Evolutionary conservation across 768 basidiomycete species (phyloP), one percentile per base, ranked within the genome.

Genomic region (Collybia mongolica): DNA sequence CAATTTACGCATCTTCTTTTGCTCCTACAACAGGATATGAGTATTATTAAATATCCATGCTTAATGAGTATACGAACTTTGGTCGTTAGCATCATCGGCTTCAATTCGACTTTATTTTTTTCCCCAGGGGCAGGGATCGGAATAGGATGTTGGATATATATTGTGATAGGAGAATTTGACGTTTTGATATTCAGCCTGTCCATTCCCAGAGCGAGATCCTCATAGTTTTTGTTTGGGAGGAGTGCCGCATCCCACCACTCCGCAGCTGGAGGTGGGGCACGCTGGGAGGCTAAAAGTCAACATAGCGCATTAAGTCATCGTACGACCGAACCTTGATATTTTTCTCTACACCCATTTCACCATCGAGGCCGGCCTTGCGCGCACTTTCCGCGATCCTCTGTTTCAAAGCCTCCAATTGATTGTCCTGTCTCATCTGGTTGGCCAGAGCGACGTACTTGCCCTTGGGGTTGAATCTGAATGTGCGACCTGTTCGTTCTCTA

Each of bases 201-300:
- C 42, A 86, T 58, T 23, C 84, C 85, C 20, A 78, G 65, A 2
- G 69, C 68, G 44, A 96, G 65, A 51, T 95, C 93, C 39, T 82
- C 80, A 65, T 98, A 98, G 3, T 72, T 78, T 69, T 88, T 86
- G 57, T 75, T 85, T 0, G 91, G 89, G 8, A 99, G 72, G 12
- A 98, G 72, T 0, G 90, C 80, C 18, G 81, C 85, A 68, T 99
- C 97, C 97, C 97, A 99, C 97, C 97, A 99, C 66, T 98, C 97
- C 3, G 86, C 81, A 4, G 82, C 86, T 0, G 96, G 96, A 6
- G 96, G 97, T 0, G 91, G 80, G 48, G 83, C 82, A 39, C 94
- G 79, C 88, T 95, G 58, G 36, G 51, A 38, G 44, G 6, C 32
- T 6, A 7, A 24, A 20, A 44, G 29, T 41, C 39, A 43, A 28